These are phyloP conservation scores for Grosmannia serpens DNA, from an alignment of 2,329 filamentous ascomycete genomes.

Conservation along the genomic window DNA sequence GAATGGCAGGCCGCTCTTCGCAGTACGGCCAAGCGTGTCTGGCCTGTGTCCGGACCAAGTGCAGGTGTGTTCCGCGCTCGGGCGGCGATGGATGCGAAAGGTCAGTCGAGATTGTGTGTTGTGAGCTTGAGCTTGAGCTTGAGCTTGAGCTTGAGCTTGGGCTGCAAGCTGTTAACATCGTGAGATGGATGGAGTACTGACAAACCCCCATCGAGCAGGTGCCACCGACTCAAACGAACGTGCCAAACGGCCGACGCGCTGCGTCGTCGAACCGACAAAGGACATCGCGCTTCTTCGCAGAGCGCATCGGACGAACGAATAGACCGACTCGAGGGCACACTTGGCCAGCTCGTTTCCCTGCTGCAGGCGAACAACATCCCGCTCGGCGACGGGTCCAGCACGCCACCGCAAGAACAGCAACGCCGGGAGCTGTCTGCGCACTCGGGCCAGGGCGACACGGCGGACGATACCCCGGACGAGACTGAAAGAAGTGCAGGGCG, in stretches of 20 bases:
- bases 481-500: not conserved
- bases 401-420: not conserved
- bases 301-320: conserved; percentile 19
- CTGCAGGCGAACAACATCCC: not conserved
- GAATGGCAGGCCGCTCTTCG: not conserved
- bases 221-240: conserved; percentile 22
- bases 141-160: too few relatives aligned
- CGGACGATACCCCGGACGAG: not conserved
- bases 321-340: conserved; percentile 20
- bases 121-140: too few relatives aligned
- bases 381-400: not conserved
- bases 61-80: conserved; percentile 4
- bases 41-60: conserved; percentile 8
- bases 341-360: conserved; percentile 16
- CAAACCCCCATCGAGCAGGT: conserved; percentile 12
- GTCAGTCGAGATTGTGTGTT: not conserved
- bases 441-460: not conserved
- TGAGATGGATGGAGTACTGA: too few relatives aligned
- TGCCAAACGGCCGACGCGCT: conserved; percentile 23
- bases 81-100: conserved; percentile 7
- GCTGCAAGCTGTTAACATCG: too few relatives aligned
- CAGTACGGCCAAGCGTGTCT: conserved; percentile 8
- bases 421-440: not conserved
- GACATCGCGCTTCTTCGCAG: conserved; percentile 9
- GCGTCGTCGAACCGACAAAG: conserved; percentile 18